Conservation (phyloP, 768 basidiomycete species). For the Tricholoma sp. region DNA sequence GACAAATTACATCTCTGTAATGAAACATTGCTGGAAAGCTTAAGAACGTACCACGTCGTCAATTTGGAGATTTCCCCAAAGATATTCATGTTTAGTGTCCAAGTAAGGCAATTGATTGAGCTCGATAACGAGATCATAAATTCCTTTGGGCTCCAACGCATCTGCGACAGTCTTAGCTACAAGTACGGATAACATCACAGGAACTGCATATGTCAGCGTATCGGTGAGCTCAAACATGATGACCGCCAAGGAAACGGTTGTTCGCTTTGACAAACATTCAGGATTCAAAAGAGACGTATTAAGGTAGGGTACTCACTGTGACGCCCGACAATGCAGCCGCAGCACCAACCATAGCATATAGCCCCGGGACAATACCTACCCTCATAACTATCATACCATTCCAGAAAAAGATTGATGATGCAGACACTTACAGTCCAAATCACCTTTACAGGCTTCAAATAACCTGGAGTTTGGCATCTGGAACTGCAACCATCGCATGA, state of each 20-base stretch:
- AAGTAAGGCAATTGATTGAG: constrained; percentile 89
- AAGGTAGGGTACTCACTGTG: constrained; percentile 49
- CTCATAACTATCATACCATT: background rate
- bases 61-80: constrained; percentile 77
- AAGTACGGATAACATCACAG: constrained; percentile 83
- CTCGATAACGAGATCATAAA: constrained; percentile 96
- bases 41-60: constrained; percentile 62
- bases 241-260: constrained; percentile 90
- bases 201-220: constrained; percentile 87
- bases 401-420: background rate
- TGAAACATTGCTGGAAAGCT: background rate
- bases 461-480: constrained; percentile 52
- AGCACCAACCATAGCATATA: constrained; percentile 96
- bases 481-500: constrained; percentile 71
- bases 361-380: constrained; percentile 70
- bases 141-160: constrained; percentile 86
- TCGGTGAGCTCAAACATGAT: constrained; percentile 96
- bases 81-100: constrained; percentile 84
- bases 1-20: background rate
- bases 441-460: constrained; percentile 63
- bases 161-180: constrained; percentile 91
- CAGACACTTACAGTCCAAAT: constrained; percentile 51
- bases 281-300: constrained; percentile 8
- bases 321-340: constrained; percentile 95
- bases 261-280: constrained; percentile 42